Conservation (phyloP, 176 grass and related monocot species). For the Elymus sibiricus region DNA sequence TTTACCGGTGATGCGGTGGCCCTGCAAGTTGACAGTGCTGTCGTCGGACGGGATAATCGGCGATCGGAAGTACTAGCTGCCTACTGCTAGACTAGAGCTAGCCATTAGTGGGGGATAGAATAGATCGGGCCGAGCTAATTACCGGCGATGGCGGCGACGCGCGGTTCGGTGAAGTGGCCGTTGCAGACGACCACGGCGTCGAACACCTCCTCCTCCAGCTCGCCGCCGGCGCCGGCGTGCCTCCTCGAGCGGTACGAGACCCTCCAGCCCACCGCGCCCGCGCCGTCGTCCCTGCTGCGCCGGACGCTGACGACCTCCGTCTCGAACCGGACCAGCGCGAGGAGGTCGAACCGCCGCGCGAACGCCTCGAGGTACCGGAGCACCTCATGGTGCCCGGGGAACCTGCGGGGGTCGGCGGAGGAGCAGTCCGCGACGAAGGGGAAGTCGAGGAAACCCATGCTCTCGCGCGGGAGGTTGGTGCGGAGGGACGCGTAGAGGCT, state of each 20-base stretch:
- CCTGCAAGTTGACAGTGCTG: too few species aligned
- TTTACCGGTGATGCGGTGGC: too few species aligned
- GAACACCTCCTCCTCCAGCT: constrained; percentile 25
- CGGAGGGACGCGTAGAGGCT: constrained; percentile 79
- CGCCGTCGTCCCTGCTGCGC: neutral
- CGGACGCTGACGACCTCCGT: constrained; percentile 50
- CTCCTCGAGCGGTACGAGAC: constrained; percentile 7
- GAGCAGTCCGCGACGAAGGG: constrained; percentile 35
- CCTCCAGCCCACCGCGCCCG: constrained; percentile 3
- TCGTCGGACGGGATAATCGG: too few species aligned
- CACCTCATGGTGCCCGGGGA: constrained; percentile 49
- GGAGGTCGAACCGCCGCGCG: constrained; percentile 43
- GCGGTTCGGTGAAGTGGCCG: constrained; percentile 55
- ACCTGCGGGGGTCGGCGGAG: constrained; percentile 37
- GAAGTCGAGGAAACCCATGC: constrained; percentile 82
- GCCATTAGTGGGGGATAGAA: too few species aligned
- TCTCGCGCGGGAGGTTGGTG: constrained; percentile 78
- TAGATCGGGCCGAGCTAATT: neutral
- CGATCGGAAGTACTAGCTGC: too few species aligned
- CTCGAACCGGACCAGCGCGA: constrained; percentile 27
- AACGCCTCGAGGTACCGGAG: constrained; percentile 51
- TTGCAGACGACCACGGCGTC: constrained; percentile 61
- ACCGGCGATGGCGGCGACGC: constrained; percentile 57
- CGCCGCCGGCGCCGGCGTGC: neutral
- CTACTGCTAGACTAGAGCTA: too few species aligned